Evolutionary conservation across 495 filamentous ascomycete species (phyloP), one percentile per base, ranked within the genome.

Genomic region (Xylona heveae): DNA sequence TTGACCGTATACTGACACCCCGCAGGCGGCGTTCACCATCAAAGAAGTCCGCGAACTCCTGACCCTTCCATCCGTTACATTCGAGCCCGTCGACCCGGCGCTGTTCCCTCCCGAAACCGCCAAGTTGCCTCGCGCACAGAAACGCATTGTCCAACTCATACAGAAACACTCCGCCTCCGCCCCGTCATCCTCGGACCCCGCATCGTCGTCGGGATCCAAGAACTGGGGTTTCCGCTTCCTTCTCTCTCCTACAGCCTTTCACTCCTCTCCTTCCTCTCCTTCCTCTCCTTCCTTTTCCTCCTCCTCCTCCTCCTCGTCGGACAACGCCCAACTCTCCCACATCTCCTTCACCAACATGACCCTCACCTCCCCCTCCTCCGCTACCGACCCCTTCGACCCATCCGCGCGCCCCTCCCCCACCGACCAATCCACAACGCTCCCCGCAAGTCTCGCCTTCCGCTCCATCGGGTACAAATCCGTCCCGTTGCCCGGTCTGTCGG

Each of bases 381-480:
- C 50, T 6, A 40, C 46, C 17, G 50, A 56, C 25, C 51, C 60
- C 5, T 61, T 71, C 36, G 54, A 62, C 31, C 51, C 49, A 3
- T 47, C 50, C 3, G 70, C 74, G 2, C 54, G 61, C 31, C 64
- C 70, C 5, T 42, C 58, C 20, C 48, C 57, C 4, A 63, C 64
- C 1, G 53, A 47, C 1, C 48, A 62, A 24, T 48, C 30, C 3
- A 28, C 54, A 9, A 39, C 42, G 3, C 36, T 77, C 3, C 57
- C 62, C 2, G 65, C 79, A 3, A 59, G 66, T 6, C 42, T 83
- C 3, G 84, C 76, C 24, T 93, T 97, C 53, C 70, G 82, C 20
- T 85, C 78, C 29, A 85, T 97, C 30, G 88, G 88, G 5, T 97
- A 97, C 55, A 78, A 78, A 35, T 80, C 80, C 1, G 63, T 71